Evolutionary conservation across 345 rosid genomes (phyloP).

Genomic region (Balakata baccata): DNA sequence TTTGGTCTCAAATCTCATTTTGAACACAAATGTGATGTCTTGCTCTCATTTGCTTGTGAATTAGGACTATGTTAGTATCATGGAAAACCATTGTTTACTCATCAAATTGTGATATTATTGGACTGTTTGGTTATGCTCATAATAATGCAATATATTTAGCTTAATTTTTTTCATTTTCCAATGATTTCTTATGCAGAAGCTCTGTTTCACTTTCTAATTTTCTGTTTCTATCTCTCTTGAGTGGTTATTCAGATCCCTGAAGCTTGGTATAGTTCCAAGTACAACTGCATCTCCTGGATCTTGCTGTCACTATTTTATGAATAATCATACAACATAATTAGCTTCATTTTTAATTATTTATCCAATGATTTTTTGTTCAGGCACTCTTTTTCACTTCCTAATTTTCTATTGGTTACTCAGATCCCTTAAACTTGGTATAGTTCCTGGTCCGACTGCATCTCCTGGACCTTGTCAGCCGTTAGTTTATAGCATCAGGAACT

Average conservation of each 20-base stretch:
- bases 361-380: neutral
- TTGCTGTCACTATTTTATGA: constrained; percentile 32
- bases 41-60: neutral
- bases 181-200: no score
- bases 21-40: neutral
- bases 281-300: constrained; percentile 46
- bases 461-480: constrained; percentile 52
- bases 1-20: neutral
- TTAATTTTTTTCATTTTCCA: no score
- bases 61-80: neutral
- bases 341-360: neutral
- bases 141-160: neutral
- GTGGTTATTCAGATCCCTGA: constrained; percentile 63
- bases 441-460: constrained; percentile 50
- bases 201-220: no score
- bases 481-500: constrained; percentile 54
- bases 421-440: constrained; percentile 79
- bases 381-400: neutral
- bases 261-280: constrained; percentile 73
- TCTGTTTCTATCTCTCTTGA: no score
- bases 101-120: no score
- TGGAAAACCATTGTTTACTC: no score
- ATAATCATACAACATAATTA: no score
- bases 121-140: neutral
- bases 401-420: constrained; percentile 36